phyloP scores from a whole-genome alignment of 345 rosid species.

The Lenwebbia sp. region DNA sequence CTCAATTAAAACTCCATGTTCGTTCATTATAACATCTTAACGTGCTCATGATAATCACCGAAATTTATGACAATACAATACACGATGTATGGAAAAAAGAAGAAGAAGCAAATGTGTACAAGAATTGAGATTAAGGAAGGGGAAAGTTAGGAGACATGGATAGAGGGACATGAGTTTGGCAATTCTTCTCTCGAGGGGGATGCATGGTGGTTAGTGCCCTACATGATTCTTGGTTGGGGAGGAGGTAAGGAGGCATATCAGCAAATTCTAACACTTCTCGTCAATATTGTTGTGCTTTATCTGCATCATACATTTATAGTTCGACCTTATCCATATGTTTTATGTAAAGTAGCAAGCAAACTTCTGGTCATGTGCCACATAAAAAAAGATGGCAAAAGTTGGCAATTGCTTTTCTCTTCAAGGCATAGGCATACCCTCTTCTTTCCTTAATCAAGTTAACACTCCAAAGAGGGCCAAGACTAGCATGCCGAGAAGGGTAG shows the following conservation, averaged over 20 bases:
- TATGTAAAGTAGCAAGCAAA: background rate
- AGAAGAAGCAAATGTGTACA: background rate
- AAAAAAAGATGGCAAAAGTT: background rate
- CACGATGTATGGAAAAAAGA: rapidly evolving
- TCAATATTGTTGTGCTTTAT: background rate
- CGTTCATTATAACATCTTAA: background rate
- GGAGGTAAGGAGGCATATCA: background rate
- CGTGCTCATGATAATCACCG: background rate
- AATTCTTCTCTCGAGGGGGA: background rate
- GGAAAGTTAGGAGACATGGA: background rate
- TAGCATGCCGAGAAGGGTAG: background rate
- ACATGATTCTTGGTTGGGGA: background rate
- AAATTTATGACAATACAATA: rapidly evolving
- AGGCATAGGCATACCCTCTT: background rate
- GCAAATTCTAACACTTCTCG: background rate
- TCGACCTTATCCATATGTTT: background rate
- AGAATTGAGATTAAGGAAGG: background rate
- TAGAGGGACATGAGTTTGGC: background rate
- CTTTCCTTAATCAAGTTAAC: background rate
- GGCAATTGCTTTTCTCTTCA: background rate
- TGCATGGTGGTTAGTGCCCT: background rate
- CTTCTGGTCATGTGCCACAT: background rate
- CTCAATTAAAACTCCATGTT: background rate
- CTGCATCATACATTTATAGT: background rate
- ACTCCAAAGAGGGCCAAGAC: background rate